Conservation (phyloP, 1,284 basidiomycete genomes). For the Coniferiporia sulphurascens region DNA sequence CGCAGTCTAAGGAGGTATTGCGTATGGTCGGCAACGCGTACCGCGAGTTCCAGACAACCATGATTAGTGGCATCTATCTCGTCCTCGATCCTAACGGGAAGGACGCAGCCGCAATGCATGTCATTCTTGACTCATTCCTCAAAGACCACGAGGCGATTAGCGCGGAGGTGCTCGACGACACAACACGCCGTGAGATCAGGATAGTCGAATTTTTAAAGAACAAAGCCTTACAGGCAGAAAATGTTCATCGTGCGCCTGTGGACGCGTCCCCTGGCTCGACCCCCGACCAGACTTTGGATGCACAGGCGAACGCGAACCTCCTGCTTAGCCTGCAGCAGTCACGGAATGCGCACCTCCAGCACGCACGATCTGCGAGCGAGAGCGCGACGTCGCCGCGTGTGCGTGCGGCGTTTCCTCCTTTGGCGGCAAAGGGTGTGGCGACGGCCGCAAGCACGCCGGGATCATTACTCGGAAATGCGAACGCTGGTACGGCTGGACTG, state of each 20-base stretch:
- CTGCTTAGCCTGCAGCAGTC: constrained; percentile 46
- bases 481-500: constrained; percentile 1
- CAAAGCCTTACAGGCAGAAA: constrained; percentile 55
- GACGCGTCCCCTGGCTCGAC: constrained; percentile 23
- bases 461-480: constrained; percentile 17
- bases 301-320: constrained; percentile 42
- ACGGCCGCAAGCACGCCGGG: not conserved
- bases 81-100: constrained; percentile 69
- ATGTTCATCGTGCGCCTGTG: constrained; percentile 18
- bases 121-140: constrained; percentile 73
- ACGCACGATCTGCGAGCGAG: constrained; percentile 31
- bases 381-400: constrained; percentile 9
- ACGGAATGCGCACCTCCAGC: constrained; percentile 27
- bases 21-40: constrained; percentile 74
- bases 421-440: not conserved
- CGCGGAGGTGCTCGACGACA: constrained; percentile 63
- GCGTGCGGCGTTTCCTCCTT: not conserved
- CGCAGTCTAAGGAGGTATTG: constrained; percentile 54
- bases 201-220: constrained; percentile 75
- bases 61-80: constrained; percentile 82
- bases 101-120: constrained; percentile 64
- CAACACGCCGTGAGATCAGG: constrained; percentile 72
- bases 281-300: constrained; percentile 25
- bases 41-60: constrained; percentile 78
- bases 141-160: constrained; percentile 61